phyloP scores from a whole-genome alignment of 257 asterid species.

The Galeopsis tetrahit region DNA sequence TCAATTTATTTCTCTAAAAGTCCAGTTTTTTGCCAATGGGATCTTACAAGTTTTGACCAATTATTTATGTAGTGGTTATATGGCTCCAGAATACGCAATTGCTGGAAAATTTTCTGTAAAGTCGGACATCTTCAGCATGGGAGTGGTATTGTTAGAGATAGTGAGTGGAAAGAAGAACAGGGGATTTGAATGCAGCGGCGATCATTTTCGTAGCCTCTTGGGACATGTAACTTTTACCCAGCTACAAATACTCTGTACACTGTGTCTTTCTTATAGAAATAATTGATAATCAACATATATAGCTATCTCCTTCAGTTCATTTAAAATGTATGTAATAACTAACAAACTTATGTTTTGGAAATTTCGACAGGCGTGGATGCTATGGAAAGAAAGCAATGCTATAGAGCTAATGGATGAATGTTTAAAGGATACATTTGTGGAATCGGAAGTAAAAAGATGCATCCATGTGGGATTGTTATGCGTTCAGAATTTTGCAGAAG shows the following conservation, averaged over 20 bases:
- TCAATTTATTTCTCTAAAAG: background rate
- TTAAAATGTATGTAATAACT: background rate
- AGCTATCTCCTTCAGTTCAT: background rate
- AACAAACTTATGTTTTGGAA: background rate
- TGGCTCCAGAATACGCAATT: background rate
- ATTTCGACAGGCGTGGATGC: constrained; percentile 45
- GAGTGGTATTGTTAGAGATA: background rate
- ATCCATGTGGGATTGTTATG: constrained; percentile 51
- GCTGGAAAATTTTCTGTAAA: background rate
- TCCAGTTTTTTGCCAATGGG: background rate
- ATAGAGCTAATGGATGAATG: constrained; percentile 41
- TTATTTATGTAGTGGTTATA: background rate
- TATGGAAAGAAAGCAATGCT: constrained; percentile 37
- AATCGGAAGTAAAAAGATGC: constrained; percentile 51
- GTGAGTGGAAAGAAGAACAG: background rate
- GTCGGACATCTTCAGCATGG: background rate
- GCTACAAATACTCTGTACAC: background rate
- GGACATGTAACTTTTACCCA: background rate
- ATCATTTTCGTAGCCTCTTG: background rate
- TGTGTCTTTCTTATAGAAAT: constrained; percentile 25
- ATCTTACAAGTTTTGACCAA: background rate
- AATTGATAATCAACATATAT: background rate
- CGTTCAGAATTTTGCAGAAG: constrained; percentile 39
- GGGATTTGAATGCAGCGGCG: background rate
- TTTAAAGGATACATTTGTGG: constrained; percentile 29